Evolutionary conservation across 495 filamentous ascomycete genomes (phyloP), one percentile per base, ranked within the genome.

Genomic region (Staphylotrichum longicolle): DNA sequence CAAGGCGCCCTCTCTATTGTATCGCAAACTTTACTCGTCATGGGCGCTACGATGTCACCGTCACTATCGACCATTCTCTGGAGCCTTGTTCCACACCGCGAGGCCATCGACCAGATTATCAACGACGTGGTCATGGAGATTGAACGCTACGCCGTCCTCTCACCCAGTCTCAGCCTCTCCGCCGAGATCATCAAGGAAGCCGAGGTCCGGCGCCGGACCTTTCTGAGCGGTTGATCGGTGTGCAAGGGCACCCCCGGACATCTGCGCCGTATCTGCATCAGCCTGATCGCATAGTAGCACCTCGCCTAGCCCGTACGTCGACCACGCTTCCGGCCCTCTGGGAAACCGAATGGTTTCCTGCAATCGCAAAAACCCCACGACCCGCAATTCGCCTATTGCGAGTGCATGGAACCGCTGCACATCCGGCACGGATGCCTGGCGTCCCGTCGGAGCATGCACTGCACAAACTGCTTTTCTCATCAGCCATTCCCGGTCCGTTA

Each of bases 21-120:
- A 32, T 90, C 87, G 7, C 90, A 93, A 74, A 87, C 87, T 3
- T 77, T 92, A 37, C 73, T 93, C 44, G 83, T 93, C 41, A 93
- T 92, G 89, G 89, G 88, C 7, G 89, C 88, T 53, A 91, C 86
- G 15, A 89, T 93, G 86, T 90, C 86, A n/a, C 86, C 85, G 10
- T 85, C 85, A 7, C 81, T 92, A 9, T 84, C 84, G 11, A 79
- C 76, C 45, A 81, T 91, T 30, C 82, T 92, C 15, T 85, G 88
- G 52, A 83, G 86, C 7, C 74, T 82, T 9, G 71, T 78, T 12
- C 70, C 78, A 47, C 78, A 79, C 58, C 75, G 75, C 56, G 81
- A 85, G 49, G 77, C 82, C 57, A 84, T 91, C 55, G 87, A 92
- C 69, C 78, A 81, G 41, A 89, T 92, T 65, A 91, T 92, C 75